Percentiles rank a stretch among this genome's conserved stretches.
phyloP scores from a whole-genome alignment of 495 filamentous ascomycete species.

The Apiosordaria backusii region DNA sequence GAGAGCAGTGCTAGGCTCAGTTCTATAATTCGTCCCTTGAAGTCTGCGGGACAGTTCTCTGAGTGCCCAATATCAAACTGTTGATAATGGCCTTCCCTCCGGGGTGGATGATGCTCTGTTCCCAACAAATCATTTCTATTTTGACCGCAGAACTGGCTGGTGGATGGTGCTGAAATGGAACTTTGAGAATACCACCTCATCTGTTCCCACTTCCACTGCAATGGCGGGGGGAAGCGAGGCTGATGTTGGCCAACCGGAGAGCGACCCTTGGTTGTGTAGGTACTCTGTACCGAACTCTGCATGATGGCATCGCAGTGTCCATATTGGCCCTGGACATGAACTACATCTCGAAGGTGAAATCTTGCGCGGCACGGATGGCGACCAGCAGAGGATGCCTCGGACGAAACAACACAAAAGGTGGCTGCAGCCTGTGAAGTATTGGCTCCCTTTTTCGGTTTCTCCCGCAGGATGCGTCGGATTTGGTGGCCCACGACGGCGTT shows the following conservation, averaged over 20 bases:
- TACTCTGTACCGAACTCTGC: background rate
- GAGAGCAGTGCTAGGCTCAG: conserved; percentile 2
- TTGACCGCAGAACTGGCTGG: background rate
- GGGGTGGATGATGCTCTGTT: background rate
- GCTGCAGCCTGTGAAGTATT: background rate
- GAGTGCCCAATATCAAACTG: conserved; percentile 1
- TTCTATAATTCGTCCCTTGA: background rate
- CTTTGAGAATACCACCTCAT: conserved; percentile 8
- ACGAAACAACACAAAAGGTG: no score
- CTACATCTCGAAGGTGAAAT: background rate
- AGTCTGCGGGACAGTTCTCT: background rate
- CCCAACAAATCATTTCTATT: background rate
- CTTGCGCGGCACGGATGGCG: background rate
- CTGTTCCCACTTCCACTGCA: background rate
- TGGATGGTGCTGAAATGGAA: background rate
- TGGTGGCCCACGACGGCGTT: conserved; percentile 11
- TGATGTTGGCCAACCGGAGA: background rate
- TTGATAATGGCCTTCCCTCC: background rate
- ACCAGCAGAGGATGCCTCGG: background rate
- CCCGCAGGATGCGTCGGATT: conserved; percentile 18
- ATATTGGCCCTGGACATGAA: background rate
- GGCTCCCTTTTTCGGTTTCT: conserved; percentile 18
- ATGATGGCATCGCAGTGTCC: background rate
- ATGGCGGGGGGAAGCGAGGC: background rate
- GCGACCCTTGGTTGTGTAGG: background rate